Evolutionary conservation across 2,329 filamentous ascomycete genomes (phyloP).

Genomic region (Pezicula neosporulosa): DNA sequence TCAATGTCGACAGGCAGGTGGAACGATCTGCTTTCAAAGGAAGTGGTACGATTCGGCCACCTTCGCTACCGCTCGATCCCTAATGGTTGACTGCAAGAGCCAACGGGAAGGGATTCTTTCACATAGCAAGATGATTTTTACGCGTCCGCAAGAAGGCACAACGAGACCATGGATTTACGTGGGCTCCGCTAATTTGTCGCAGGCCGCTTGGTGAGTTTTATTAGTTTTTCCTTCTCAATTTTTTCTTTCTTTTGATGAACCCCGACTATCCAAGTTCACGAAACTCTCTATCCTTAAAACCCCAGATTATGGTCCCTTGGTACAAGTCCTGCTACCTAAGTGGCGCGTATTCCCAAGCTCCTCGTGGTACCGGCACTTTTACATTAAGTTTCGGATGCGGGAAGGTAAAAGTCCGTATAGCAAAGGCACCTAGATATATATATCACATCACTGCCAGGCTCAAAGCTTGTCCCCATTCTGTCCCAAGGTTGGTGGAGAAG

Average conservation of each 20-base stretch:
- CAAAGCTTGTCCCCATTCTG: neutral
- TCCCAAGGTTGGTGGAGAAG: neutral
- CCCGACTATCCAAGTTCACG: too few relatives aligned
- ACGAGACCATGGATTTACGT: slow-evolving; percentile 68
- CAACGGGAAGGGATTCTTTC: slow-evolving; percentile 70
- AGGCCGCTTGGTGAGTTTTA: slow-evolving; percentile 65
- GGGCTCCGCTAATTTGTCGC: slow-evolving; percentile 84
- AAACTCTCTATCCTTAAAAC: neutral
- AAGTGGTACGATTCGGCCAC: slow-evolving; percentile 66
- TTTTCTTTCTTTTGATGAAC: neutral
- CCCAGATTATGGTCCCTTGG: neutral
- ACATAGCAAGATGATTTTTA: slow-evolving; percentile 77
- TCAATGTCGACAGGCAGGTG: slow-evolving; percentile 50
- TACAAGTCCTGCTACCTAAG: neutral
- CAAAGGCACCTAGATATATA: neutral
- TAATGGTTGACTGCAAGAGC: slow-evolving; percentile 75
- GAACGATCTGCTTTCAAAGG: slow-evolving; percentile 76
- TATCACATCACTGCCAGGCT: neutral
- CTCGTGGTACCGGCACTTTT: neutral
- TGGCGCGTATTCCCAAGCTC: neutral
- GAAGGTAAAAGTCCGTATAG: neutral
- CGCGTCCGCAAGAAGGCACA: slow-evolving; percentile 27
- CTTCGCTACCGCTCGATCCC: slow-evolving; percentile 60
- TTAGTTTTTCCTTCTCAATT: neutral
- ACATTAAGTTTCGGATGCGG: neutral